Evolutionary conservation across 305 asterid genomes (phyloP).

Genomic region (Salvia sclarea): DNA sequence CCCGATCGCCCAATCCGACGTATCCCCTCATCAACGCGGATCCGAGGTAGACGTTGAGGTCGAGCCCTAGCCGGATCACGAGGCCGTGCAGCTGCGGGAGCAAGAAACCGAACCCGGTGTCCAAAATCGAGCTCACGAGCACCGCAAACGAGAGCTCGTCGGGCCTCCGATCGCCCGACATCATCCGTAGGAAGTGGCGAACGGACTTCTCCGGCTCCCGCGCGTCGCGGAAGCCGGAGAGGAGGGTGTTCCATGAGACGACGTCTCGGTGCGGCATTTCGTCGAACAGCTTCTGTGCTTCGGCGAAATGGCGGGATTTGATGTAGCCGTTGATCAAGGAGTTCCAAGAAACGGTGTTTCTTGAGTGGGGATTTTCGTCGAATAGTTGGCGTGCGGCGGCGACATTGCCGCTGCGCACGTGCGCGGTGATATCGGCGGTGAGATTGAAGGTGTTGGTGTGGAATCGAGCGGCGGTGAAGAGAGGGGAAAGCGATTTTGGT

Average conservation of each 20-base stretch:
- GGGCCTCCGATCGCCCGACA: slow-evolving; percentile 44
- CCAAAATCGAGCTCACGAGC: slow-evolving; percentile 53
- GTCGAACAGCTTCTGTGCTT: slow-evolving; percentile 66
- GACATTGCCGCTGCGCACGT: slow-evolving; percentile 45
- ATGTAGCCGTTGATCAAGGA: slow-evolving; percentile 58
- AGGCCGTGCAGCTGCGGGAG: slow-evolving; percentile 68
- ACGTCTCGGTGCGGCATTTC: slow-evolving; percentile 71
- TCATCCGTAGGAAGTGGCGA: slow-evolving; percentile 52
- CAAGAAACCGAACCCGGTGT: slow-evolving; percentile 43
- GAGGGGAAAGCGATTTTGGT: slow-evolving; percentile 21
- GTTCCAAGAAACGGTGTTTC: slow-evolving; percentile 79
- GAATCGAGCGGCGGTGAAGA: slow-evolving; percentile 38
- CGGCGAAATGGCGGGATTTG: slow-evolving; percentile 37
- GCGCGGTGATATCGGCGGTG: slow-evolving; percentile 46
- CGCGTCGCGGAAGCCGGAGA: slow-evolving; percentile 65
- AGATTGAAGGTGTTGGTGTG: slow-evolving; percentile 34
- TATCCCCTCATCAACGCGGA: slow-evolving; percentile 87
- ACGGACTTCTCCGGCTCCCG: slow-evolving; percentile 43
- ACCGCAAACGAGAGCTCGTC: slow-evolving; percentile 72
- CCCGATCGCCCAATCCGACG: slow-evolving; percentile 47
- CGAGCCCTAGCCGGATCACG: slow-evolving; percentile 48
- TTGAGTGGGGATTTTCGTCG: slow-evolving; percentile 47
- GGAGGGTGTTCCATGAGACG: slow-evolving; percentile 80
- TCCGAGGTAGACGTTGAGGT: slow-evolving; percentile 60
- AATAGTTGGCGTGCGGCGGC: slow-evolving; percentile 59